Evolutionary conservation across 108 stramenopile species (phyloP).

Genomic region (Chaetoceros muelleri): DNA sequence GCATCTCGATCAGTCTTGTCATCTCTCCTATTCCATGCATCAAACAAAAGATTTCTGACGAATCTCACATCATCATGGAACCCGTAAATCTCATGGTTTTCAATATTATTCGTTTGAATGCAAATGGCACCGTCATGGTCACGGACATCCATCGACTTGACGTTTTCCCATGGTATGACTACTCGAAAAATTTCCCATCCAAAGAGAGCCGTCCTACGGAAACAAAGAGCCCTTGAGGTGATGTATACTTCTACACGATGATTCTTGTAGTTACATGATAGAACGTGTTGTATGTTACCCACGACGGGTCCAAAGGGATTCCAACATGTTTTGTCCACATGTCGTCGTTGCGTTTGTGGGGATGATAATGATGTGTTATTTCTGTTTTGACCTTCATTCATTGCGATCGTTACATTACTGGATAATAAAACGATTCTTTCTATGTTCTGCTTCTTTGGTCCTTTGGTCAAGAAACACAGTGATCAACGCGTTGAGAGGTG

Average conservation of each 20-base stretch:
- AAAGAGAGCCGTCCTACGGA: not conserved
- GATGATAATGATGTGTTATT: no score
- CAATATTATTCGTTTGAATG: not conserved
- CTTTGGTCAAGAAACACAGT: no score
- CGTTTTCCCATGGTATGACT: not conserved
- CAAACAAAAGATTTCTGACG: no score
- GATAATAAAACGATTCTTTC: no score
- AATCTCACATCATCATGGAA: not conserved
- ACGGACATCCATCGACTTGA: not conserved
- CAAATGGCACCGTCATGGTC: not conserved
- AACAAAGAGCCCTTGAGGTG: not conserved
- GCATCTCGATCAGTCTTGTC: no score
- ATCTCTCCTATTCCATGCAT: no score
- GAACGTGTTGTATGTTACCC: not conserved
- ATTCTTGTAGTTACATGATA: not conserved
- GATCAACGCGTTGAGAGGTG: no score
- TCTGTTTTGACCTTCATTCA: no score
- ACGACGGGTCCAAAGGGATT: not conserved
- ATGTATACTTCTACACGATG: not conserved
- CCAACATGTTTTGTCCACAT: no score
- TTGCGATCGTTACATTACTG: no score
- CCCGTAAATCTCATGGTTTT: not conserved
- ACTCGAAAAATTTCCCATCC: not conserved
- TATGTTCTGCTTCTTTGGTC: no score
- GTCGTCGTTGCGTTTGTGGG: no score